phyloP scores from a whole-genome alignment of 192 early-diverging fungal species.

The Podochytrium sp. region DNA sequence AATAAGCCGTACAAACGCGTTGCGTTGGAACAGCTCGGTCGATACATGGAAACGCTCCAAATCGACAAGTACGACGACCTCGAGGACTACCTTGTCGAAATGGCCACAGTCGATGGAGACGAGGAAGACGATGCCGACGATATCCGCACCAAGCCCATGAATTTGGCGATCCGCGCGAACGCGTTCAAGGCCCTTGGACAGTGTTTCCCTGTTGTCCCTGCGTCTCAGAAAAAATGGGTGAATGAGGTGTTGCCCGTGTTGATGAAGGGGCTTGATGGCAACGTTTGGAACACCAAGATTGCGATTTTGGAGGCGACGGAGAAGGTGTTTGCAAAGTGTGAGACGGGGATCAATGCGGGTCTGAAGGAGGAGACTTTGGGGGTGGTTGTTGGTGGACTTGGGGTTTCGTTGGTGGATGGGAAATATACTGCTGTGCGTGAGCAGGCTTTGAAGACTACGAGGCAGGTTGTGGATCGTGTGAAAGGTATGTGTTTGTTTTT shows the following conservation, averaged over 20 bases:
- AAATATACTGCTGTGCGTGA: conserved; percentile 51
- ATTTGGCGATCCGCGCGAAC: conserved; percentile 67
- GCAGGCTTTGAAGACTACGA: conserved; percentile 22
- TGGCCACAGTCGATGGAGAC: conserved; percentile 44
- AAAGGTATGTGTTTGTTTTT: conserved; percentile 4
- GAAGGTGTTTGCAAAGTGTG: conserved; percentile 52
- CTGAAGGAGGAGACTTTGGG: not conserved
- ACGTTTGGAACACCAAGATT: conserved; percentile 85
- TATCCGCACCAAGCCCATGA: conserved; percentile 55
- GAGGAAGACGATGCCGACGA: conserved; percentile 70
- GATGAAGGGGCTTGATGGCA: conserved; percentile 55
- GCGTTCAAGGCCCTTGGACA: conserved; percentile 67
- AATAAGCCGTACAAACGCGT: conserved; percentile 72
- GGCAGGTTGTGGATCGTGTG: conserved; percentile 19
- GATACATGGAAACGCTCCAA: conserved; percentile 61
- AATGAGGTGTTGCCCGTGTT: conserved; percentile 49
- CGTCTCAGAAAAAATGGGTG: conserved; percentile 56
- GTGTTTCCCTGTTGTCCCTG: conserved; percentile 52
- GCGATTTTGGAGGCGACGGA: conserved; percentile 71
- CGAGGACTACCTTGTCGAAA: conserved; percentile 54
- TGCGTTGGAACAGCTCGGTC: conserved; percentile 65
- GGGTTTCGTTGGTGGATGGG: conserved; percentile 25
- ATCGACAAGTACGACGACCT: conserved; percentile 64
- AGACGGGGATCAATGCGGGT: not conserved
- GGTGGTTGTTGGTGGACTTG: conserved; percentile 16